Conservation (phyloP, 2,329 filamentous ascomycete genomes). For the Hymenoscyphus scutula region DNA sequence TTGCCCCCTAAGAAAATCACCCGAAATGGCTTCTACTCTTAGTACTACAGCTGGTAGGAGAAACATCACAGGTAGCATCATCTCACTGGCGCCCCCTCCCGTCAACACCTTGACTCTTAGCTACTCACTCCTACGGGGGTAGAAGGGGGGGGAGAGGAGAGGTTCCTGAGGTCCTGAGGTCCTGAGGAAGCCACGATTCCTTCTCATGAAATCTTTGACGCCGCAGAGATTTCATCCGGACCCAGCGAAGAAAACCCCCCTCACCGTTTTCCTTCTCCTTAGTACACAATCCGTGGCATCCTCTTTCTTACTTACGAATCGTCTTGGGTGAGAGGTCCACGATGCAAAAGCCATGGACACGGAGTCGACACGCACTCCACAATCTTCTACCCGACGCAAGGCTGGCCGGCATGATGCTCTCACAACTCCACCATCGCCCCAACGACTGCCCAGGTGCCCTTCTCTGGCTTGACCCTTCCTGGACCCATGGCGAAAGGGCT, state of each 20-base stretch:
- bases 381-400: background rate
- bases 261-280: conserved; percentile 12
- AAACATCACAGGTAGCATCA: too few relatives aligned
- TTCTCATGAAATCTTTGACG: background rate
- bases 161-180: background rate
- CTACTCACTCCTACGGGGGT: background rate
- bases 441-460: background rate
- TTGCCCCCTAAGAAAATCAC: background rate
- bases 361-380: conserved; percentile 2
- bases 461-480: background rate
- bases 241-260: background rate
- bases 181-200: background rate
- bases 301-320: conserved; percentile 1
- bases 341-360: conserved; percentile 1
- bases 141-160: background rate
- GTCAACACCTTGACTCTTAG: too few relatives aligned
- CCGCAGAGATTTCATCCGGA: conserved; percentile 13
- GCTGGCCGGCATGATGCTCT: background rate
- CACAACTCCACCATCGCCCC: background rate
- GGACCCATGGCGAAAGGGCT: background rate
- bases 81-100: too few relatives aligned
- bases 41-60: too few relatives aligned
- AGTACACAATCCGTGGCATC: conserved; percentile 14
- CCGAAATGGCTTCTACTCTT: background rate
- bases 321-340: background rate